Evolutionary conservation across 2,329 filamentous ascomycete genomes (phyloP), one percentile per base, ranked within the genome.

Genomic region (Onygenales sp.): DNA sequence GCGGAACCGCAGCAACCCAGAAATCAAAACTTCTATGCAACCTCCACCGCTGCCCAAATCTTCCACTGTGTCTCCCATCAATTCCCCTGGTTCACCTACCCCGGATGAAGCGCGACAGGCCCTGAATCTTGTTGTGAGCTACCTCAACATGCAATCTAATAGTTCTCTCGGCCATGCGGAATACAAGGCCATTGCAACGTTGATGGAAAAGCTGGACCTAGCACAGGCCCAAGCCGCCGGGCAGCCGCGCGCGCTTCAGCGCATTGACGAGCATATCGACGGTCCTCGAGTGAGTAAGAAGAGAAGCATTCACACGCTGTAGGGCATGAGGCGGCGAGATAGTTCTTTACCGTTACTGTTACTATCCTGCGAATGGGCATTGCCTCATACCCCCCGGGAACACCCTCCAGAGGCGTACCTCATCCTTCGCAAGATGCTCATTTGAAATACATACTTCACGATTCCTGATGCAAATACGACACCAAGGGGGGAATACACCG

Each of bases 51-150:
- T 67, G 45, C 69, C 69, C 5, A 69, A 67, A 53, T 72, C 71
- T 21, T 68, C 63, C 41, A 68, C 66, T 46, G 66, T 69, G 10
- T 59, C 73, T 36, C 73, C 82, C 39, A 73, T 81, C 56, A 78
- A 79, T 42, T 78, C 82, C 49, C 78, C 84, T 1, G 79, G 71
- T 32, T 86, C 86, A 1, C 87, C 86, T 0, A 89, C 85, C 0
- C 87, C 90, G 60, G 90, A 96, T 61, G 90, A 97, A 67, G 91
- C 91, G 3, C 81, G 87, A 41, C 80, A 83, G 50, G 92, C 91
- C 1, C 79, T 94, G 4, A 85, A 92, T 62, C 84, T 91, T 2
- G 81, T 96, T 17, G 80, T 95, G 66, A 85, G 73, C 56, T 95
- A 92, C 65, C 86, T 96, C 66, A 81, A 89, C 61, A 83, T 84